Conservation (phyloP, 2,329 filamentous ascomycete genomes). For the Pyrenophora seminiperda region DNA sequence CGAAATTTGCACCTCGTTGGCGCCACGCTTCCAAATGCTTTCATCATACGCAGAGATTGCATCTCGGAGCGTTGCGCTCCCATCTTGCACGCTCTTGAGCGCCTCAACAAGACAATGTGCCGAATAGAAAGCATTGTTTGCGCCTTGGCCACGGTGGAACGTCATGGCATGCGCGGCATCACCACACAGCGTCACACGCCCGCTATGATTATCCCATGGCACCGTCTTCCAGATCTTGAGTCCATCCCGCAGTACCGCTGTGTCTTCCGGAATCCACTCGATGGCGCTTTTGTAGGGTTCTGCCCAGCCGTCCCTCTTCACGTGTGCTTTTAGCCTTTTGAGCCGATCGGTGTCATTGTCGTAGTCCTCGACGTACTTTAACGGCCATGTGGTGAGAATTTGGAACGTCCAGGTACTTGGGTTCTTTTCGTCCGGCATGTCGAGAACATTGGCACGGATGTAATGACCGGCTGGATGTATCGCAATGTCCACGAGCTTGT, state of each 20-base stretch:
- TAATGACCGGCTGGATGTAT: slow-evolving; percentile 42
- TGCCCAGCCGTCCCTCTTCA: slow-evolving; percentile 35
- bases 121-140: slow-evolving; percentile 47
- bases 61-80: slow-evolving; percentile 10
- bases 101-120: slow-evolving; percentile 36
- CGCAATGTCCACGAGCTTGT: slow-evolving; percentile 40
- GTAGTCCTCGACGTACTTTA: slow-evolving; percentile 34
- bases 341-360: slow-evolving; percentile 33
- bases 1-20: slow-evolving; percentile 40
- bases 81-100: slow-evolving; percentile 23
- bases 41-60: slow-evolving; percentile 36
- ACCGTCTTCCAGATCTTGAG: slow-evolving; percentile 46
- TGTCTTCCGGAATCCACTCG: slow-evolving; percentile 42
- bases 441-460: slow-evolving; percentile 39
- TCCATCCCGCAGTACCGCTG: slow-evolving; percentile 35
- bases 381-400: slow-evolving; percentile 39
- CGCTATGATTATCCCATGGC: slow-evolving; percentile 42
- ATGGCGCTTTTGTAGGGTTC: slow-evolving; percentile 45
- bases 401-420: slow-evolving; percentile 46
- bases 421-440: slow-evolving; percentile 40
- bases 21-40: slow-evolving; percentile 35
- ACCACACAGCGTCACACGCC: slow-evolving; percentile 44
- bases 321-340: slow-evolving; percentile 34
- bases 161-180: slow-evolving; percentile 52
- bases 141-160: slow-evolving; percentile 47